Base-by-base conservation (phyloP, 1,284 basidiomycete species). In the Tremellales sp. region DNA sequence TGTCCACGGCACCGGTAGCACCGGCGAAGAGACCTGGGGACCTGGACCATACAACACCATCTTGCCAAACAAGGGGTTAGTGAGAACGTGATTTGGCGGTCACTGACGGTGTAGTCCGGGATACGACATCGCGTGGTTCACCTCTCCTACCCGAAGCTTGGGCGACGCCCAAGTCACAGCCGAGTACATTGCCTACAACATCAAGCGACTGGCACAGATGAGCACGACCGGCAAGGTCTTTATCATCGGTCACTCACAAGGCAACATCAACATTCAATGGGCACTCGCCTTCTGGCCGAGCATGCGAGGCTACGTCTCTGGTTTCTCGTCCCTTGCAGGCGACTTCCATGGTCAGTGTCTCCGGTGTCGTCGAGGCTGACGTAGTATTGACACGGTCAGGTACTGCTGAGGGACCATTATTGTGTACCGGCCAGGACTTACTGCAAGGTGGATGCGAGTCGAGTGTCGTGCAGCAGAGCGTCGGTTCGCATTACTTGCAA, bases 41-140 rank as follows among this genome's bases (percentile, higher is more conserved):
- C 41, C 45, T 6, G 52, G 58, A 37, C 39, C 57, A 31, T 43
- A 65, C 53, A 19, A 61, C 52, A 37, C 33, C 19, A 21, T 62
- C 57, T 40, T 62, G 48, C 40, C 71, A 55, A 53, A 45, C 25
- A 36, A 52, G 52, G 51, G 64, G 62, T 40, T 61, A 62, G 33
- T 70, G 7, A 17, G 7, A 62, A 54, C 8, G 8, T 33, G 10
- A 33, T 22, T 15, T 40, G 19, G 15, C 33, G 11, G 21, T 43
- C 49, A 13, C 24, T 52, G 24, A 15, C 27, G 15, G 11, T 22
- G 53, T 8, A 45, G 64, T 0, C 58, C 58, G 2, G 66, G 62
- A 2, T 73, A 65, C 52, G 67, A 71, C 43, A 60, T 72, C 19
- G 66, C 67, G 47, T 71, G 61, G 51, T 54, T 70, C 40, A 60